A percentile compares a stretch with the other conserved stretches of the same genome.
phyloP scores from a whole-genome alignment of 129 eudicot genomes.

The Centella asiatica region DNA sequence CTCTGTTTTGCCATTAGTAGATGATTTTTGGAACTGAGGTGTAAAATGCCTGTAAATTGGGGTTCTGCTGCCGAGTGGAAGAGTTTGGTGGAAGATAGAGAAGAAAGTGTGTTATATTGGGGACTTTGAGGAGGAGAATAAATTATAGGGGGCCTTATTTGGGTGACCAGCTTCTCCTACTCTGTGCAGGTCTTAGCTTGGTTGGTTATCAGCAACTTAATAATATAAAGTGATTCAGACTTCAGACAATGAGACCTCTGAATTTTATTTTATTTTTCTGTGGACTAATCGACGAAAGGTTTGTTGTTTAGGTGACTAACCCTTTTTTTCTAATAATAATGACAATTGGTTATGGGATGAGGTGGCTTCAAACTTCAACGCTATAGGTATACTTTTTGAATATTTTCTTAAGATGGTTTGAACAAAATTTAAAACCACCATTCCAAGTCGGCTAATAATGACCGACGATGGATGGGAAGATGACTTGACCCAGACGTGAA shows the following conservation, averaged over 20 bases:
- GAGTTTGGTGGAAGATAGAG: neutral
- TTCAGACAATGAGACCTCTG: neutral
- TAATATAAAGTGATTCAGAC: neutral
- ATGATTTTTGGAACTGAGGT: neutral
- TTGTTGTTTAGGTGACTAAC: slow-evolving; percentile 1
- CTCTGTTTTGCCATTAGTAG: slow-evolving; percentile 7
- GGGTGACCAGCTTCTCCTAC: slow-evolving; percentile 7
- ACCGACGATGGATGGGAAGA: too few species aligned
- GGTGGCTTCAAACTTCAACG: neutral
- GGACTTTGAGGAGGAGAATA: neutral
- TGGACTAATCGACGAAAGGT: neutral
- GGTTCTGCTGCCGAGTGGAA: neutral
- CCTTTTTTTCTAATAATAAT: neutral
- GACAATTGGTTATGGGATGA: neutral
- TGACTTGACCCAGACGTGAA: too few species aligned
- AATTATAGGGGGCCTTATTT: neutral
- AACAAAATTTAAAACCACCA: too few species aligned
- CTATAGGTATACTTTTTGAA: too few species aligned
- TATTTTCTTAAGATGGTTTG: too few species aligned
- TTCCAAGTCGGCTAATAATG: too few species aligned
- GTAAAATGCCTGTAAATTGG: neutral
- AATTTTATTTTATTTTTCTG: neutral
- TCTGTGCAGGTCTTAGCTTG: neutral
- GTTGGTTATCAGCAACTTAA: neutral
- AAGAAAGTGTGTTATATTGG: neutral